Evolutionary conservation across 192 early-diverging fungal species (phyloP).

Genomic region (Diversispora epigaea): DNA sequence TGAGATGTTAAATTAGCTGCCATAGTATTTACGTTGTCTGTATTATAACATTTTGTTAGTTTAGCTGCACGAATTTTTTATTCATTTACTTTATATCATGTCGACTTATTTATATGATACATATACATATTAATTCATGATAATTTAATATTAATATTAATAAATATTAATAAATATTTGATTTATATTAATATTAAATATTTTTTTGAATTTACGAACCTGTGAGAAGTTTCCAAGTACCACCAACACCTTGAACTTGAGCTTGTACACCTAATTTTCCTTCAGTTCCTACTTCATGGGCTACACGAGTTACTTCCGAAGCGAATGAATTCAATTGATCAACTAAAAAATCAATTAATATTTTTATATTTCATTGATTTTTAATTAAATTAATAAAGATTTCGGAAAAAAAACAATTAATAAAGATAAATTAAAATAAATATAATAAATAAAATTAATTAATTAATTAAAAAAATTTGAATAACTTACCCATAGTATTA

Average conservation of each 20-base stretch:
- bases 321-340: constrained; percentile 54
- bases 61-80: no score
- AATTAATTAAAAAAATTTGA: not conserved
- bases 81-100: no score
- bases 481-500: constrained; percentile 66
- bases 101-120: no score
- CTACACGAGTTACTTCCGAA: constrained; percentile 56
- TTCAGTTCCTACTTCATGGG: constrained; percentile 58
- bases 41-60: no score
- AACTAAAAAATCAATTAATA: constrained; percentile 38
- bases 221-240: constrained; percentile 57
- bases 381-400: not conserved
- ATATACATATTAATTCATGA: no score
- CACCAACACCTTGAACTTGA: constrained; percentile 48
- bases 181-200: no score
- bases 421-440: not conserved
- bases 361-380: constrained; percentile 34
- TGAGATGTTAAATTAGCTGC: constrained; percentile 65
- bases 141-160: no score
- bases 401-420: no score
- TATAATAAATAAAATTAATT: not conserved
- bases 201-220: no score
- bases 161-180: no score
- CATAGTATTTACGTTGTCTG: constrained; percentile 61
- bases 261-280: constrained; percentile 56